Evolutionary conservation across 805 yeast species (phyloP).

Genomic region (Metschnikowia sp.): DNA sequence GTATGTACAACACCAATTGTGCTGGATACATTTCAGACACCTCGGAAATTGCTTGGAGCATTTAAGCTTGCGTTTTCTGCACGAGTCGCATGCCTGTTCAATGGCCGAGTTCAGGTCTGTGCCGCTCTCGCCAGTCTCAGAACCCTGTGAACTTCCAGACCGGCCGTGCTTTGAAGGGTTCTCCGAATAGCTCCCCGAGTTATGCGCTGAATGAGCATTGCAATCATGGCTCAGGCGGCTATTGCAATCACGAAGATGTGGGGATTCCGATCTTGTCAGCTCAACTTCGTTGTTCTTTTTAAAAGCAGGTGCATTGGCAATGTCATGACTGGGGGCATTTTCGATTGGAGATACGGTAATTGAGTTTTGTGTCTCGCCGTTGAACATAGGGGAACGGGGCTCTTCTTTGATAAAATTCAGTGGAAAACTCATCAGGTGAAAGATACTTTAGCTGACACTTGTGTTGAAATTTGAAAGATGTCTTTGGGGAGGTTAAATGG

Average conservation of each 20-base stretch:
- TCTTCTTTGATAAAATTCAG: constrained; percentile 4
- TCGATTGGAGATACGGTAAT: constrained; percentile 1
- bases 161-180: too few species aligned
- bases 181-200: background rate
- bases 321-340: background rate
- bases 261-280: too few species aligned
- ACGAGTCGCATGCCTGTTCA: constrained; percentile 76
- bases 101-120: constrained; percentile 20
- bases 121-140: too few species aligned
- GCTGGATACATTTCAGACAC: constrained; percentile 70
- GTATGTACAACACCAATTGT: constrained; percentile 71
- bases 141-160: too few species aligned
- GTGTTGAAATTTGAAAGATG: background rate
- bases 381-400: constrained; percentile 4
- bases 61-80: constrained; percentile 73
- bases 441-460: too few species aligned
- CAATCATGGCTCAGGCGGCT: too few species aligned
- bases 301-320: too few species aligned
- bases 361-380: background rate
- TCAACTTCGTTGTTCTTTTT: too few species aligned
- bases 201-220: too few species aligned
- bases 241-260: too few species aligned
- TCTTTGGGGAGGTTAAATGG: background rate
- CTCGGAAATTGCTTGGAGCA: constrained; percentile 78
- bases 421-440: constrained; percentile 1